Evolutionary conservation across 768 basidiomycete genomes (phyloP), one percentile per base, ranked within the genome.

Genomic region (Cubamyces sp.): DNA sequence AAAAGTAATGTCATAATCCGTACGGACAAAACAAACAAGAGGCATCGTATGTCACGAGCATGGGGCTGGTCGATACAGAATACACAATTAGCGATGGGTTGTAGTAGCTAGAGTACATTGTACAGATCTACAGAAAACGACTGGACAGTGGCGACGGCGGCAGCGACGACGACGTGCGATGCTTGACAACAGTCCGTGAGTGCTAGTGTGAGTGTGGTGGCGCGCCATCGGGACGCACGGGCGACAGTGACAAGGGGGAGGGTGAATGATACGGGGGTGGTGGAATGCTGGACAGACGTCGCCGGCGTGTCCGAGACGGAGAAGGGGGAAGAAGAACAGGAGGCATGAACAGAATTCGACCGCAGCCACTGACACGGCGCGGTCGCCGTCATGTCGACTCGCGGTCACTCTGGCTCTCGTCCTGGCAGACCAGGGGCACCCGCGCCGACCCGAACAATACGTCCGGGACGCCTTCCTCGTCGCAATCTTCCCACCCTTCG

Each of bases 391-490:
- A 59, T 37, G 57, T 25, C 50, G 41, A 30, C 11, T 51, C 49
- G 40, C 49, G 23, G n/a, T 12, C 39, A 28, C n/a, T 19, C 40
- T 9, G 40, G 19, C 34, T 19, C 14, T 19, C 48, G n/a, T 42
- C 57, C 16, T 30, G 16, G 40, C 40, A 19, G 26, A 19, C 42
- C 41, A 64, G 2, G 3, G 73, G 74, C n/a, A 81, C 64, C 41
- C 75, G 74, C 34, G 80, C 71, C 15, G 82, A 68, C 23, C 84
- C 85, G 4, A 86, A 70, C 4, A 79, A 79, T 3, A 86, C 74
- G 46, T 85, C 78, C 30, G 84, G 84, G 9, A 85, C 70, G 30
- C 71, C 68, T 43, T 76, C 77, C 34, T 70, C 73, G n/a, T 75
- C 72, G 0, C 61, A 68, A 8, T 71, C 69, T 15, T 69, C 69